Percentiles rank a stretch among this genome's conserved stretches.
Evolutionary conservation across 768 basidiomycete species (phyloP).

Genomic region (Pulveroboletus sp.): DNA sequence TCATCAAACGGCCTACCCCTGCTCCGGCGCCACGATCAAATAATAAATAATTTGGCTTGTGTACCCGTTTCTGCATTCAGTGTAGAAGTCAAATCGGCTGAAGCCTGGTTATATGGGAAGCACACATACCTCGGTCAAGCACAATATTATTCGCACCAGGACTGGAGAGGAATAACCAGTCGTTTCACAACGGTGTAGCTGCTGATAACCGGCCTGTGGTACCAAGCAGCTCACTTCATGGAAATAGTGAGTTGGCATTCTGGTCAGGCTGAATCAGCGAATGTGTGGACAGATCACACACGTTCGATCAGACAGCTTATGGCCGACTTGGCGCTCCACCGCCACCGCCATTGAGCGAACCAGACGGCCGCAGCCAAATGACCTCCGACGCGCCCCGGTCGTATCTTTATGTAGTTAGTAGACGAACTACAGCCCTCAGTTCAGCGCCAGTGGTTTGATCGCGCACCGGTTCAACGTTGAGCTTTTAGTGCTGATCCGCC

Average conservation of each 20-base stretch:
- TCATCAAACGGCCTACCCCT: too few species aligned
- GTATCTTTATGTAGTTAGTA: not conserved
- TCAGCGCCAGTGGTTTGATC: not conserved
- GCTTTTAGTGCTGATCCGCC: not conserved
- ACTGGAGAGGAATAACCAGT: not conserved
- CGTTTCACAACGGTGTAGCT: not conserved
- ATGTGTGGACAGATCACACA: not conserved
- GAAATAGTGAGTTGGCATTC: not conserved
- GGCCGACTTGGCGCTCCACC: too few species aligned
- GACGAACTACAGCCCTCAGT: not conserved
- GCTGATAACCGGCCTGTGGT: not conserved
- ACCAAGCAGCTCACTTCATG: not conserved
- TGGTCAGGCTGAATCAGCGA: not conserved
- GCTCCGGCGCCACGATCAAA: not conserved
- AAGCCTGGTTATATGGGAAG: not conserved
- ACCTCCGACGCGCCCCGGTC: too few species aligned
- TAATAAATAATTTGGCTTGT: not conserved
- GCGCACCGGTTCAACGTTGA: not conserved
- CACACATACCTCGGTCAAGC: not conserved
- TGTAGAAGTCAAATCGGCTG: not conserved
- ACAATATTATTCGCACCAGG: not conserved
- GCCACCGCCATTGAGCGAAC: too few species aligned
- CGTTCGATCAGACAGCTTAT: too few species aligned
- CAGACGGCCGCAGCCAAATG: too few species aligned
- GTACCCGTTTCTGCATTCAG: not conserved